Evolutionary conservation across 805 yeast genomes (phyloP).

Genomic region (Debaryomyces hansenii): DNA sequence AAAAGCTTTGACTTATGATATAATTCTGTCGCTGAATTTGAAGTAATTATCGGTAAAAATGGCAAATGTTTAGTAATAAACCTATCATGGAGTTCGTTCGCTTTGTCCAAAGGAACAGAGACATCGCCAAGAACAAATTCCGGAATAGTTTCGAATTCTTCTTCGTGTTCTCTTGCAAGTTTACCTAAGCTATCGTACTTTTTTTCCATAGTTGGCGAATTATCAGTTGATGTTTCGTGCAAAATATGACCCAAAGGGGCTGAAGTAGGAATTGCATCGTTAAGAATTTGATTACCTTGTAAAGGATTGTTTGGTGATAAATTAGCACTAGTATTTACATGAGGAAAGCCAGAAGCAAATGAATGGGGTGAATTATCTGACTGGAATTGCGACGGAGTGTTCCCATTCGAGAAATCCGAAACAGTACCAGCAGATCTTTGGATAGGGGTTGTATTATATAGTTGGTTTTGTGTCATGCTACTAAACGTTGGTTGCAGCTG

Average conservation of each 20-base stretch:
- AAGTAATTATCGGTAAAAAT: constrained; percentile 73
- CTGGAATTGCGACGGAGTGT: constrained; percentile 6
- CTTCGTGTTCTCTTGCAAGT: constrained; percentile 1
- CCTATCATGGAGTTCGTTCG: constrained; percentile 67
- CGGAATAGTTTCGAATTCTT: constrained; percentile 29
- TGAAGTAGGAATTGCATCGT: constrained; percentile 13
- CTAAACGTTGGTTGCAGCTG: constrained; percentile 8
- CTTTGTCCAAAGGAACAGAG: constrained; percentile 61
- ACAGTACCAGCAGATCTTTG: constrained; percentile 5
- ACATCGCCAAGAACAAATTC: constrained; percentile 82
- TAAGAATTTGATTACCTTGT: constrained; percentile 6
- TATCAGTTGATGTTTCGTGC: constrained; percentile 24
- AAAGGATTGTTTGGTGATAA: constrained; percentile 8
- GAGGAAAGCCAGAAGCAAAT: constrained; percentile 4
- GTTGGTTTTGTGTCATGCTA: constrained; percentile 4
- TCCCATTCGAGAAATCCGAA: constrained; percentile 6
- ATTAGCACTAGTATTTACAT: constrained; percentile 2
- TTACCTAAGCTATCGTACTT: constrained; percentile 1
- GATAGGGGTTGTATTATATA: constrained; percentile 6
- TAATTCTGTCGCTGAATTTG: constrained; percentile 70
- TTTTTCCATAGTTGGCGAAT: constrained; percentile 22
- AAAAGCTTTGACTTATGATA: constrained; percentile 80
- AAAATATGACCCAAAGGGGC: constrained; percentile 17
- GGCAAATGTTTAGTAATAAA: constrained; percentile 72
- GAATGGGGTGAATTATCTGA: constrained; percentile 10